A percentile compares a stretch with the other conserved stretches of the same genome.
Conservation (phyloP, 2,329 filamentous ascomycete genomes). For the Claviceps paspali region DNA sequence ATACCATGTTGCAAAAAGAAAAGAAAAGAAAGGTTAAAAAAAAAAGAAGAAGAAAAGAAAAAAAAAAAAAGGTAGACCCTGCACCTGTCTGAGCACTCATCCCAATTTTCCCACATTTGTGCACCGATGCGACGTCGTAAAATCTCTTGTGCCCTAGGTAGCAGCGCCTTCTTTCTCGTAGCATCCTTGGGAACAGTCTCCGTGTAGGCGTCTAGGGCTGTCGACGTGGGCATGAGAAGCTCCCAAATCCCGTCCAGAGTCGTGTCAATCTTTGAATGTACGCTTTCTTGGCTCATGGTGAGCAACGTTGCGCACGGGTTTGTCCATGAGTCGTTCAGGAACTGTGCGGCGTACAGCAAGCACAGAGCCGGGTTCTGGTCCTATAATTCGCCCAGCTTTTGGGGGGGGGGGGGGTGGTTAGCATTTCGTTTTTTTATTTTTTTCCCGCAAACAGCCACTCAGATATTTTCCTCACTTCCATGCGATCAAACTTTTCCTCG, state of each 20-base stretch:
- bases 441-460: not conserved
- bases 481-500: slow-evolving; percentile 7
- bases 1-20: too few species aligned
- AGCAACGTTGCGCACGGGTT: slow-evolving; percentile 14
- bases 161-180: too few species aligned
- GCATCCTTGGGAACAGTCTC: not conserved
- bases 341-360: slow-evolving; percentile 2
- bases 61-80: too few species aligned
- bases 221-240: not conserved
- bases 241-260: not conserved
- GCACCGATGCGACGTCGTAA: not conserved
- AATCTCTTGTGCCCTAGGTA: not conserved
- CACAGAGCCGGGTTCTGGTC: slow-evolving; percentile 6
- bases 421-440: not conserved
- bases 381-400: slow-evolving; percentile 9
- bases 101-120: slow-evolving; percentile 2
- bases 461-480: slow-evolving; percentile 7
- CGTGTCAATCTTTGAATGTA: not conserved
- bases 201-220: not conserved
- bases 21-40: too few species aligned
- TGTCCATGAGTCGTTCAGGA: slow-evolving; percentile 11
- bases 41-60: too few species aligned
- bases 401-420: too few species aligned
- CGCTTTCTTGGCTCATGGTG: slow-evolving; percentile 6
- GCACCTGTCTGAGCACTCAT: not conserved